Percentiles rank a stretch among this genome's conserved stretches.
These are phyloP conservation scores for Phlebopus sp. DNA, from an alignment of 1,284 basidiomycete species.

Conservation along the genomic window DNA sequence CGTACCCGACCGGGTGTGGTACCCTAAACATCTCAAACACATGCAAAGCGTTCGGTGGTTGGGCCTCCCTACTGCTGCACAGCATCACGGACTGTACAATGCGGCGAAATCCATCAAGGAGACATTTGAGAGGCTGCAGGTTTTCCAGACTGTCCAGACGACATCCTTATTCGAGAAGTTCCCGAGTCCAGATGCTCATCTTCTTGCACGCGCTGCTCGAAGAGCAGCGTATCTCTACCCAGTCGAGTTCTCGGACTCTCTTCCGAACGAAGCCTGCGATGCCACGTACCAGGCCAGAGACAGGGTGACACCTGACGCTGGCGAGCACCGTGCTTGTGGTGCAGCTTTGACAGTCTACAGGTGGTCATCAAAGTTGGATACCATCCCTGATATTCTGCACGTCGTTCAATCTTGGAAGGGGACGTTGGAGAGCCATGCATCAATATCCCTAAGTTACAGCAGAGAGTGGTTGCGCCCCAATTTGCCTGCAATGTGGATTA, in stretches of 20 bases:
- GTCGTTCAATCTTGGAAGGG: slow-evolving; percentile 12
- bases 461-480: slow-evolving; percentile 19
- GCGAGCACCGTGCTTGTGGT: slow-evolving; percentile 16
- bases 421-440: not conserved
- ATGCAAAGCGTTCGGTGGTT: slow-evolving; percentile 36
- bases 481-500: slow-evolving; percentile 28
- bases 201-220: slow-evolving; percentile 16
- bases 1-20: slow-evolving; percentile 36
- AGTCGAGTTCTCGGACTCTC: slow-evolving; percentile 1
- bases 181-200: slow-evolving; percentile 4
- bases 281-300: slow-evolving; percentile 19
- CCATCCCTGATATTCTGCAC: slow-evolving; percentile 2
- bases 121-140: slow-evolving; percentile 21
- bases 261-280: slow-evolving; percentile 4
- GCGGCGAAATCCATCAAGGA: slow-evolving; percentile 29
- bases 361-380: not conserved
- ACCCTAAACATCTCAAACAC: slow-evolving; percentile 35
- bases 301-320: not conserved
- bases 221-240: slow-evolving; percentile 14
- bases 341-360: slow-evolving; percentile 10
- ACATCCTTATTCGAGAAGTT: slow-evolving; percentile 3
- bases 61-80: slow-evolving; percentile 21
- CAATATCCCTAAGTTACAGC: slow-evolving; percentile 19
- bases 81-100: slow-evolving; percentile 33
- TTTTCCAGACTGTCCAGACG: slow-evolving; percentile 4